Base-by-base conservation (phyloP, 176 grass and related monocot species). In the Leersia perrieri region DNA sequence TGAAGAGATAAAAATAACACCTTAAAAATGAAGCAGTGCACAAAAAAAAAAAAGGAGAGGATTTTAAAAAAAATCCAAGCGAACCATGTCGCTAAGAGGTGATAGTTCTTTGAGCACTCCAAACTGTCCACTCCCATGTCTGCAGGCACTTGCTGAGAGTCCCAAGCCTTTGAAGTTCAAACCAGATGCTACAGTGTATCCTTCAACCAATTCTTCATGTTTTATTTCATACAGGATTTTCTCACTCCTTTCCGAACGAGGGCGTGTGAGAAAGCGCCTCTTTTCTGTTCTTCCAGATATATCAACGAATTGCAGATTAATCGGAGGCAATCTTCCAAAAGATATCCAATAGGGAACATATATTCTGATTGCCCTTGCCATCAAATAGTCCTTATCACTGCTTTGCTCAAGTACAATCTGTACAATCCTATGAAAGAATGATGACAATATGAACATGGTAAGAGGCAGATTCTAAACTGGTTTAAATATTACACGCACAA, bases 321-420 rank as follows among this genome's bases (percentile, higher is more conserved):
- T 86, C 47, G 90, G 92, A 40, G 95, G 95, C 69, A 89, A 85
- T 94, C 90, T 89, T 85, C 86, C 66, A 76, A 84, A 87, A 78
- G 92, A 94, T 87, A 98, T 98, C 95, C 95, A 98, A 93, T 91
- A 98, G 38, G 90, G 88, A 91, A 90, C 92, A 85, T 93, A 98
- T 66, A 98, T 93, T 80, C 92, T 92, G 65, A 95, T 89, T 78
- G 88, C 68, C 51, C 77, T 98, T 70, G 90, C 87, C 77, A 91
- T 84, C 77, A 90, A 86, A 82, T 75, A 86, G 53, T 95, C 95
- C 74, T 89, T 93, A 79, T 94, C 92, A 63, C 86, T 93, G 79
- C 91, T 93, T 80, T 98, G 95, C 85, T 98, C 95, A 70, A 98
- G 88, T 14, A 94, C 82, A 82, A 94, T 85, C 67, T 94, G 95